Percentiles rank a stretch among this genome's conserved stretches.
Evolutionary conservation across 2,329 filamentous ascomycete genomes (phyloP).

Genomic region (Paecilomyces sp.): DNA sequence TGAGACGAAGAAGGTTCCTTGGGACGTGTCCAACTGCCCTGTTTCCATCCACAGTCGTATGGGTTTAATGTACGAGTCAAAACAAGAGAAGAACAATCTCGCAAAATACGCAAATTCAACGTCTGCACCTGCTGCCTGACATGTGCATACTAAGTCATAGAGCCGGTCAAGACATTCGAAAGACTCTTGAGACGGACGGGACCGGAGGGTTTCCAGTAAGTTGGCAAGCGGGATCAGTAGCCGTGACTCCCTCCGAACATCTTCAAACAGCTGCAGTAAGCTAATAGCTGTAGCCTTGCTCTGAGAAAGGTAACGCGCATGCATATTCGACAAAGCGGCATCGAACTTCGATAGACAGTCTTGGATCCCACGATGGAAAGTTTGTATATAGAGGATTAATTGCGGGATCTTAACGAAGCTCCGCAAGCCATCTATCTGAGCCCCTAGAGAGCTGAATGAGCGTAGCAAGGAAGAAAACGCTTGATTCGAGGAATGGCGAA

Average conservation of each 20-base stretch:
- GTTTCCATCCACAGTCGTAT: slow-evolving; percentile 79
- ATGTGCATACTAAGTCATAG: slow-evolving; percentile 61
- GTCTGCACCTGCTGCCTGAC: slow-evolving; percentile 63
- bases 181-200: slow-evolving; percentile 38
- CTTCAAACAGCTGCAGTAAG: slow-evolving; percentile 53
- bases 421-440: slow-evolving; percentile 41
- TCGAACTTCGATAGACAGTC: slow-evolving; percentile 55
- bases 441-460: slow-evolving; percentile 44
- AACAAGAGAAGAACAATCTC: slow-evolving; percentile 69
- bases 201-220: slow-evolving; percentile 53
- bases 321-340: slow-evolving; percentile 48
- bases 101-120: slow-evolving; percentile 57
- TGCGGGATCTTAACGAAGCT: slow-evolving; percentile 42
- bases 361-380: slow-evolving; percentile 60
- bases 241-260: slow-evolving; percentile 48
- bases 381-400: slow-evolving; percentile 57
- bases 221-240: slow-evolving; percentile 55
- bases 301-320: slow-evolving; percentile 54
- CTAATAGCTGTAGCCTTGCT: slow-evolving; percentile 55
- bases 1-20: slow-evolving; percentile 70
- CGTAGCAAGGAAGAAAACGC: slow-evolving; percentile 26
- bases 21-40: slow-evolving; percentile 59
- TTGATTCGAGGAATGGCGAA: slow-evolving; percentile 25
- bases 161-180: slow-evolving; percentile 75
- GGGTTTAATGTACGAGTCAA: slow-evolving; percentile 73